Base-by-base conservation (phyloP, 2,329 filamentous ascomycete genomes). In the Botrytis tulipae region DNA sequence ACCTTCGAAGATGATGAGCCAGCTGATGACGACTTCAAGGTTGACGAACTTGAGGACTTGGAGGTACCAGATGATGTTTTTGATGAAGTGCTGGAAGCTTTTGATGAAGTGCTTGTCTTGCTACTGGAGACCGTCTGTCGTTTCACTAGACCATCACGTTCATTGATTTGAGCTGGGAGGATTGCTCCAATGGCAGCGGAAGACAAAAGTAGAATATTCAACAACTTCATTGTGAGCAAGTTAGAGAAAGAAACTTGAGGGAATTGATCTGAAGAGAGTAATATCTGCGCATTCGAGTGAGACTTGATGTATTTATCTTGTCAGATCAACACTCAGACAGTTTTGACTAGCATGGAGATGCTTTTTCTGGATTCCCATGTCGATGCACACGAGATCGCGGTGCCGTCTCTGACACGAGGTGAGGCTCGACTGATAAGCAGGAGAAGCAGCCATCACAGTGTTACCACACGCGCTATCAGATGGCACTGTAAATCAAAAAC, bases 191-290 rank as follows among this genome's bases (percentile, higher is more conserved):
- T 29, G 29, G 60, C 54, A 42, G 68, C 20, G 18, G 71, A 68
- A 69, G 71, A 61, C 16, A 73, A 57, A 32, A 73, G 25, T 51
- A 73, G 25, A 69, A 73, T 51, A 69, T 73, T 69, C 25, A 60
- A 69, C 8, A 73, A 42, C 71, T 69, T 73, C 71, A 73, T 73
- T n/a, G 42, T 69, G 71, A 73, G 71, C 63, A 69, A 69, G 40
- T 60, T 73, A 29, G 63, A 73, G 63, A 67, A 69, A 60, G 66
- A 72, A 69, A 69, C 22, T 44, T 68, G 46, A 46, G 48, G 22
- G 32, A 69, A 57, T 35, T 73, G 71, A 67, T 72, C 71, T 69
- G 40, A 60, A 72, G 71, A 73, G 51, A 69, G 71, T 69, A 42
- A 73, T 46, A 69, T 61, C 18, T 60, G 12, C 18, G 12, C 44